Evolutionary conservation across 768 basidiomycete species (phyloP).

Genomic region (Boletus pseudopeckii): DNA sequence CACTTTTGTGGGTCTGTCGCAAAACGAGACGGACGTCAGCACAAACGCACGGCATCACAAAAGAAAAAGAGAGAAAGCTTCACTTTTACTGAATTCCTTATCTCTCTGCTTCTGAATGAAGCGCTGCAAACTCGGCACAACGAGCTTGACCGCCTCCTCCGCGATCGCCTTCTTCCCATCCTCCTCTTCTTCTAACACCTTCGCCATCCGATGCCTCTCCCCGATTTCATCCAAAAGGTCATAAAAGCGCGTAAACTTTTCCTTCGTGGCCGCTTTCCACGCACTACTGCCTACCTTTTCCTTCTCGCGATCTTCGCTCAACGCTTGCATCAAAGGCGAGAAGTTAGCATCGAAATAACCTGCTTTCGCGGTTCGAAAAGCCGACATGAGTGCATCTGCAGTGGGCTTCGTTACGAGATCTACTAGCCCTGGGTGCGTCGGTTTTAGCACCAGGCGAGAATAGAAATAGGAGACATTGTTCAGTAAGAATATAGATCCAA

Average conservation of each 20-base stretch:
- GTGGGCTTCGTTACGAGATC: slow-evolving; percentile 59
- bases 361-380: slow-evolving; percentile 78
- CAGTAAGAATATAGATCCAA: slow-evolving; percentile 72
- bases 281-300: slow-evolving; percentile 45
- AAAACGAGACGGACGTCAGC: neutral
- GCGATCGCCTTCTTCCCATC: slow-evolving; percentile 55
- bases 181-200: slow-evolving; percentile 68
- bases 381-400: slow-evolving; percentile 59
- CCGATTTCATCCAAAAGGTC: slow-evolving; percentile 76
- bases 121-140: slow-evolving; percentile 69
- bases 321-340: slow-evolving; percentile 66
- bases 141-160: slow-evolving; percentile 74
- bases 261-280: slow-evolving; percentile 63
- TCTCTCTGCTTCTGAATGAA: slow-evolving; percentile 75
- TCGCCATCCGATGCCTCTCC: slow-evolving; percentile 68
- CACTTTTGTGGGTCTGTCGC: slow-evolving; percentile 51
- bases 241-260: slow-evolving; percentile 80
- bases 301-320: slow-evolving; percentile 44
- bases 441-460: slow-evolving; percentile 52
- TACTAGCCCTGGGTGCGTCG: slow-evolving; percentile 43
- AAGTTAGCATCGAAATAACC: slow-evolving; percentile 84
- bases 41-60: neutral
- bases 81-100: slow-evolving; percentile 85
- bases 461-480: slow-evolving; percentile 78
- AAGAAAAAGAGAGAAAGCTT: slow-evolving; percentile 20